A percentile compares a stretch with the other conserved stretches of the same genome.
phyloP scores from a whole-genome alignment of 768 basidiomycete genomes.

The Gelatoporia subvermispora region DNA sequence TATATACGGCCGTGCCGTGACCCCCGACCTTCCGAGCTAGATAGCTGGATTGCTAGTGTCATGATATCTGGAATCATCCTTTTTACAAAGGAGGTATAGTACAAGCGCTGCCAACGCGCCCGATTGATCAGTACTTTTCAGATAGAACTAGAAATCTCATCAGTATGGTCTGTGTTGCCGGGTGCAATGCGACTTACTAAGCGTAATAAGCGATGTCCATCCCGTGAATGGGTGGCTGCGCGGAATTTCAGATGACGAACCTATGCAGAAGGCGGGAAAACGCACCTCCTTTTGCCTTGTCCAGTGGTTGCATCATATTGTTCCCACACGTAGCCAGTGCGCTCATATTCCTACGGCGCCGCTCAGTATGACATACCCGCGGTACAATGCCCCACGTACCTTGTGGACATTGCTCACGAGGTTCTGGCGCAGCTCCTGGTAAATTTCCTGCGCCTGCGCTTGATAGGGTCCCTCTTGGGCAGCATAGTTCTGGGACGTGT shows the following conservation, averaged over 20 bases:
- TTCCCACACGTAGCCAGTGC: conserved; percentile 96
- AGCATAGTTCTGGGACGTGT: conserved; percentile 60
- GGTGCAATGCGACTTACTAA: conserved; percentile 56
- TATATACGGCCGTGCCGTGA: conserved; percentile 2
- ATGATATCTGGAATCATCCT: too few relatives aligned
- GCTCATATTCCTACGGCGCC: conserved; percentile 69
- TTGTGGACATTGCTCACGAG: conserved; percentile 80
- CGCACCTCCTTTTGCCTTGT: conserved; percentile 80
- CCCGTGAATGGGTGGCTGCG: conserved; percentile 92
- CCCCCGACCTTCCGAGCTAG: neutral
- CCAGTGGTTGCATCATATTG: conserved; percentile 88
- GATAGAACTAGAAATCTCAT: conserved; percentile 46
- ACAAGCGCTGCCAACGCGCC: too few relatives aligned
- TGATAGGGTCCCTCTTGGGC: conserved; percentile 78
- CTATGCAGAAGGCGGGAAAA: neutral
- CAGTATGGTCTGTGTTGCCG: neutral
- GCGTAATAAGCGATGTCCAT: conserved; percentile 86
- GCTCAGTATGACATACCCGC: neutral
- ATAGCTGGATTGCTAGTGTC: neutral
- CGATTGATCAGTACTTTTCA: conserved; percentile 53
- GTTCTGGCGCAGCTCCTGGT: conserved; percentile 74
- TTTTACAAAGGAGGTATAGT: too few relatives aligned
- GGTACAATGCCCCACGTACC: conserved; percentile 26
- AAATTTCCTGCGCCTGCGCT: conserved; percentile 69
- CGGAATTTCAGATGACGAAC: conserved; percentile 3